A percentile compares a stretch with the other conserved stretches of the same genome.
phyloP scores from a whole-genome alignment of 2,329 filamentous ascomycete genomes.

The Botrytis byssoidea region DNA sequence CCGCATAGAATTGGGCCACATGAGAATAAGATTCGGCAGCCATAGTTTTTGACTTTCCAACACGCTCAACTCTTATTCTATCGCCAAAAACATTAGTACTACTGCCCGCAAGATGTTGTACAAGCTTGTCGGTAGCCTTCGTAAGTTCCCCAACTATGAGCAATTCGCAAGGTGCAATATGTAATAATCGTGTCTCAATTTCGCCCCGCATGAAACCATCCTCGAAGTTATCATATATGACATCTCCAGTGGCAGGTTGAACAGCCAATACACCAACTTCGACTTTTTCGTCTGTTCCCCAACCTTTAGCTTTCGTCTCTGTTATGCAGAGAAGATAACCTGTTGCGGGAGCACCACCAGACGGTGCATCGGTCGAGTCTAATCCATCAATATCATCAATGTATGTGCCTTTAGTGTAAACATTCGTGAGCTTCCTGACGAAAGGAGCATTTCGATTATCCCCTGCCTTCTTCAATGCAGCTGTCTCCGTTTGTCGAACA shows the following conservation, averaged over 20 bases:
- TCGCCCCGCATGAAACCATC: slow-evolving; percentile 97
- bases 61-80: slow-evolving; percentile 78
- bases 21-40: slow-evolving; percentile 83
- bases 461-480: slow-evolving; percentile 89
- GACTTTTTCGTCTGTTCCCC: slow-evolving; percentile 88
- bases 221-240: slow-evolving; percentile 93
- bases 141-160: slow-evolving; percentile 89
- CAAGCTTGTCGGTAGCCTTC: slow-evolving; percentile 86
- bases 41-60: slow-evolving; percentile 74
- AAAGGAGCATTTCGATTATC: slow-evolving; percentile 94
- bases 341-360: slow-evolving; percentile 60
- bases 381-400: slow-evolving; percentile 89
- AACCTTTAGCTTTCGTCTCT: slow-evolving; percentile 74
- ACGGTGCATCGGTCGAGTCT: slow-evolving; percentile 54
- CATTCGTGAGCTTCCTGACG: slow-evolving; percentile 85
- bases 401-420: slow-evolving; percentile 98
- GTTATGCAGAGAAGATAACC: slow-evolving; percentile 95
- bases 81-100: slow-evolving; percentile 92
- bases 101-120: slow-evolving; percentile 84
- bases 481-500: slow-evolving; percentile 91
- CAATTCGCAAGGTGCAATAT: slow-evolving; percentile 95
- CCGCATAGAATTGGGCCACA: slow-evolving; percentile 89
- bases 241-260: slow-evolving; percentile 91
- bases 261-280: slow-evolving; percentile 90
- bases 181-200: slow-evolving; percentile 89